Percentiles rank a stretch among this genome's conserved stretches.
These are phyloP conservation scores for Pyrus bretschneideri DNA, from an alignment of 306 rosid genomes.

Conservation along the genomic window DNA sequence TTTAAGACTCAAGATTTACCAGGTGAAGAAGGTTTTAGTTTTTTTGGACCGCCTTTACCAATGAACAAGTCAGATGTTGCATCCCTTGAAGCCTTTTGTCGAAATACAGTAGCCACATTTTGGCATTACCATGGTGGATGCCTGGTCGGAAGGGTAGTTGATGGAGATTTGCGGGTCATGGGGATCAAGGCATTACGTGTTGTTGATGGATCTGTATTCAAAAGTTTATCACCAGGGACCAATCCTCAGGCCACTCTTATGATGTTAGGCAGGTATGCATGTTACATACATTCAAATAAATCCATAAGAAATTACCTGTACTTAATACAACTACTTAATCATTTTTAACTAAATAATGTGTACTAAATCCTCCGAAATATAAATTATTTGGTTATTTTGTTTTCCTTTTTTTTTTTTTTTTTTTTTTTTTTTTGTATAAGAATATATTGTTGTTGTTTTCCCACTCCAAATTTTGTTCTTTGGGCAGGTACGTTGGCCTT, in stretches of 20 bases:
- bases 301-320: background rate
- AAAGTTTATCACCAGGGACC: background rate
- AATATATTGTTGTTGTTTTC: background rate
- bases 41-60: background rate
- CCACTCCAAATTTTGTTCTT: background rate
- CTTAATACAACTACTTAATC: background rate
- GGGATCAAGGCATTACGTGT: background rate
- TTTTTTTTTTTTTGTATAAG: background rate
- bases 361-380: background rate
- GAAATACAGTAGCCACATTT: background rate
- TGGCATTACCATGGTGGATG: background rate
- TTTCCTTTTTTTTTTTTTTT: no score
- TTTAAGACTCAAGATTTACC: background rate
- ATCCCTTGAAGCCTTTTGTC: background rate
- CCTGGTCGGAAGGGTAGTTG: background rate
- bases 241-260: background rate
- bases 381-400: no score
- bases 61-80: background rate
- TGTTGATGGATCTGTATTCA: background rate
- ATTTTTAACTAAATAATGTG: no score
- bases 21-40: background rate
- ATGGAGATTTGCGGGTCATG: background rate
- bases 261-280: background rate
- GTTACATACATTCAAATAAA: no score
- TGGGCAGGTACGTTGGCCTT: background rate